Percentiles rank a stretch among this genome's conserved stretches.
Conservation (phyloP, 108 stramenopile genomes). For the Skeletonema grethae region DNA sequence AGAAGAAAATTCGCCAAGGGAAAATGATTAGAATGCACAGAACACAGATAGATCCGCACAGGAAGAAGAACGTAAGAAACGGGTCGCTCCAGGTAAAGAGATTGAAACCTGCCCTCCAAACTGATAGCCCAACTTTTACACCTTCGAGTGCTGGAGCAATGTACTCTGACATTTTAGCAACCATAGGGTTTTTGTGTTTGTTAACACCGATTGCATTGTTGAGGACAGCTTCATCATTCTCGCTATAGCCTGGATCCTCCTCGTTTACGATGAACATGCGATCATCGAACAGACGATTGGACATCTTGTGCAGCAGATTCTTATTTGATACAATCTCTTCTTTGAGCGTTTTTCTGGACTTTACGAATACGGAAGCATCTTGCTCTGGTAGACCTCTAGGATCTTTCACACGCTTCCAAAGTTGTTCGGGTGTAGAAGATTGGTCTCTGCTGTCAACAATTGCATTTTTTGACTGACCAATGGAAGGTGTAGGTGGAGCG, state of each 20-base stretch:
- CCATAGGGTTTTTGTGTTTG: conserved; percentile 32
- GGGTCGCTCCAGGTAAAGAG: conserved; percentile 79
- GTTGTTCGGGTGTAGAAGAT: conserved; percentile 2
- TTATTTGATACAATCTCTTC: conserved; percentile 31
- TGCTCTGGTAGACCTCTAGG: conserved; percentile 37
- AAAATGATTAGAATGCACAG: conserved; percentile 62
- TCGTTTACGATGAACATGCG: conserved; percentile 29
- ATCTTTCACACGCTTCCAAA: conserved; percentile 34
- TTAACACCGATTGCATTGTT: conserved; percentile 27
- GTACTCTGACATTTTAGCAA: conserved; percentile 31
- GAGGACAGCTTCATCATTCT: conserved; percentile 5
- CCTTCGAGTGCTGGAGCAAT: conserved; percentile 22
- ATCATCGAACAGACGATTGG: conserved; percentile 33
- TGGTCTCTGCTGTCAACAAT: neutral
- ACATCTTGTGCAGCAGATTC: conserved; percentile 23
- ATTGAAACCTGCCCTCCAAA: conserved; percentile 64
- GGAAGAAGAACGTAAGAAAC: conserved; percentile 54
- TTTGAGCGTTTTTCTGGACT: conserved; percentile 29
- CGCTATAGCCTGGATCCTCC: conserved; percentile 12
- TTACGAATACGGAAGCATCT: conserved; percentile 26
- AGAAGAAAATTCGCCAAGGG: conserved; percentile 78
- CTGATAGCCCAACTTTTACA: conserved; percentile 28
- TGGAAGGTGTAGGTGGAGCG: neutral
- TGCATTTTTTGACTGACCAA: neutral
- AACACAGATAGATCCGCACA: conserved; percentile 36